Percentiles rank a stretch among this genome's conserved stretches.
Evolutionary conservation across 495 filamentous ascomycete species (phyloP).

Genomic region (Lasiosphaeris hirsuta): DNA sequence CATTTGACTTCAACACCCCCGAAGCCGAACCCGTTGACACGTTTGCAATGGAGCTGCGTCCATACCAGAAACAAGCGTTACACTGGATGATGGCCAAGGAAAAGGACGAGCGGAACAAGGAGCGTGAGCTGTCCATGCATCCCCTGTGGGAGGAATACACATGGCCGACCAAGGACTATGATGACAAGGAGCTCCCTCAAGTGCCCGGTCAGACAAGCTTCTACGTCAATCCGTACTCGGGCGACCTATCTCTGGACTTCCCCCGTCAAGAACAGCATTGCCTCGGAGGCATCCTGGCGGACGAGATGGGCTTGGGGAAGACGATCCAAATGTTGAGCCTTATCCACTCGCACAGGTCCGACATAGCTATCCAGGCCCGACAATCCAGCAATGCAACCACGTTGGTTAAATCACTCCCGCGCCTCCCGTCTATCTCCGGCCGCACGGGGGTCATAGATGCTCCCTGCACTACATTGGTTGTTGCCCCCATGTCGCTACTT

Average conservation of each 20-base stretch:
- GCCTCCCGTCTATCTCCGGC: slow-evolving; percentile 51
- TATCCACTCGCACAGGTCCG: slow-evolving; percentile 77
- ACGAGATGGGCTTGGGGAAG: slow-evolving; percentile 90
- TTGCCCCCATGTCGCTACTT: slow-evolving; percentile 91
- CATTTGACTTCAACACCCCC: slow-evolving; percentile 91
- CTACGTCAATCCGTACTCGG: slow-evolving; percentile 95
- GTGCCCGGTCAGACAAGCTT: slow-evolving; percentile 66
- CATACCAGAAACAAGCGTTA: slow-evolving; percentile 92
- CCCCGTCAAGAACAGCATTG: slow-evolving; percentile 93
- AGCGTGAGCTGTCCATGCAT: slow-evolving; percentile 78
- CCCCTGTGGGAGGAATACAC: slow-evolving; percentile 94
- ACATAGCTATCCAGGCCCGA: slow-evolving; percentile 56
- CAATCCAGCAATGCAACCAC: slow-evolving; percentile 31
- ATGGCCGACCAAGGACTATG: slow-evolving; percentile 85
- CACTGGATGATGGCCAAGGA: slow-evolving; percentile 97
- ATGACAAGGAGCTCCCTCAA: slow-evolving; percentile 67
- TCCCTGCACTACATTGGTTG: slow-evolving; percentile 87
- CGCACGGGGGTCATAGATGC: slow-evolving; percentile 55
- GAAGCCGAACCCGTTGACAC: slow-evolving; percentile 75
- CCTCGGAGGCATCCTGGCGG: slow-evolving; percentile 87
- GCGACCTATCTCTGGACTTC: slow-evolving; percentile 89
- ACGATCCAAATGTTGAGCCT: slow-evolving; percentile 97
- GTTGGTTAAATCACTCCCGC: slow-evolving; percentile 48
- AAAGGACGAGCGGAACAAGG: slow-evolving; percentile 63
- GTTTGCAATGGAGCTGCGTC: slow-evolving; percentile 79